phyloP scores from a whole-genome alignment of 768 basidiomycete genomes.

The Mycena leptocephala region DNA sequence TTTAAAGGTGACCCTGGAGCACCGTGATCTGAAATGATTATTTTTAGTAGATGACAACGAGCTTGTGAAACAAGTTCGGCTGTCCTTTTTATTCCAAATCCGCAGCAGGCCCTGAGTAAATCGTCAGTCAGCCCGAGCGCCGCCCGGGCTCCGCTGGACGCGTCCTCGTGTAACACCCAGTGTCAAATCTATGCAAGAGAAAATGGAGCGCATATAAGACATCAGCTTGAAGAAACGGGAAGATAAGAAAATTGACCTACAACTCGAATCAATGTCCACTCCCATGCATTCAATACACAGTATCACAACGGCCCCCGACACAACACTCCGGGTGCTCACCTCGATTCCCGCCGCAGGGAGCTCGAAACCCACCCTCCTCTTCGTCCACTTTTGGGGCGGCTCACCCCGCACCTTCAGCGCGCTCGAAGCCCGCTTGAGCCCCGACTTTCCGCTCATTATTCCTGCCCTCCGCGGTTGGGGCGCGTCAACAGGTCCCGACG shows the following conservation, averaged over 20 bases:
- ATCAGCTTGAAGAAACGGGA: neutral
- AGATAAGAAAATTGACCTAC: neutral
- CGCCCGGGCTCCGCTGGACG: too few relatives aligned
- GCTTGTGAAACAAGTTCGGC: too few relatives aligned
- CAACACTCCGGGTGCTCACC: constrained; percentile 13
- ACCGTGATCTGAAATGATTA: too few relatives aligned
- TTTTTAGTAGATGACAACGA: too few relatives aligned
- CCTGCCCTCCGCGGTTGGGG: constrained; percentile 24
- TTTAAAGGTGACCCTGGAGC: too few relatives aligned
- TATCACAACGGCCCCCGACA: constrained; percentile 7
- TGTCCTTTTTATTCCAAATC: too few relatives aligned
- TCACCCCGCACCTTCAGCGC: constrained; percentile 21
- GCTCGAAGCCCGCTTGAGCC: neutral
- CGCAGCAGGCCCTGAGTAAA: too few relatives aligned
- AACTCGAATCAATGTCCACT: too few relatives aligned
- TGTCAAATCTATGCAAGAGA: too few relatives aligned
- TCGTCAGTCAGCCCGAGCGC: too few relatives aligned
- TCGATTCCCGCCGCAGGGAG: neutral
- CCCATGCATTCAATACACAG: neutral
- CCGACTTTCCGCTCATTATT: constrained; percentile 17
- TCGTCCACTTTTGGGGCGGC: constrained; percentile 32
- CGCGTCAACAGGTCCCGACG: constrained; percentile 4
- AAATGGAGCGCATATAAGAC: too few relatives aligned
- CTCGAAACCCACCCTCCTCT: constrained; percentile 15
- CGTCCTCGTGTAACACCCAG: too few relatives aligned